Base-by-base conservation (phyloP, 129 eudicot species). In the Flaveria bidentis region DNA sequence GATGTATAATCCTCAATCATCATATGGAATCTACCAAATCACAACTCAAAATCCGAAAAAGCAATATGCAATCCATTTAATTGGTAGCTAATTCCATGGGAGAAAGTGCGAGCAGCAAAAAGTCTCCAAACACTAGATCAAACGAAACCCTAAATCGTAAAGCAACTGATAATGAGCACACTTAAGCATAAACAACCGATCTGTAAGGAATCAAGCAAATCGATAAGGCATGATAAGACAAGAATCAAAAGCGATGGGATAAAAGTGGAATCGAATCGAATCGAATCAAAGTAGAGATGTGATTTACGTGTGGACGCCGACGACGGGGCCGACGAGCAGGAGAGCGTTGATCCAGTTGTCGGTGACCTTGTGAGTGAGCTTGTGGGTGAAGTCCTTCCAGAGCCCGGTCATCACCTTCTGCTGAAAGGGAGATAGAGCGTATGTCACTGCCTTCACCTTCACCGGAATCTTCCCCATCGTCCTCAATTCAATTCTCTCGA, bases 321-420 rank as follows among this genome's bases (percentile, higher is more conserved):
- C 80, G 16, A 90, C 82, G 9, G 98, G 98, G 8, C 79, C 83
- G 69, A 90, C 76, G 36, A 90, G 78, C 75, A 93, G 97, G 33
- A 88, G 55, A 51, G 95, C 82, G 82, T 49, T 84, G 74, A 90
- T 9, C 97, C 98, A 90, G 67, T 90, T 88, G 0, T 88, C 97
- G 69, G 86, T 63, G 85, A 90, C 82, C 84, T 88, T 93, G 86
- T 93, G 96, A n/a, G 84, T 77, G 75, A 88, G 64, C 81, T 93
- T 93, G 5, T 81, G 82, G 0, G 91, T 68, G 16, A 87, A 47
- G 14, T 93, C 88, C 33, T 93, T 93, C 97, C 95, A 90, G 58
- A 93, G 92, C 3, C 98, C 98, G 1, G 97, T 81, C 98, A 93
- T 93, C 62, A 90, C 85, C 83, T 93, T 88, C 79, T 93, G 98